Percentiles rank a stretch among this genome's conserved stretches.
These are phyloP conservation scores for Penicillium sp. DNA, from an alignment of 2,329 filamentous ascomycete genomes.

Conservation along the genomic window DNA sequence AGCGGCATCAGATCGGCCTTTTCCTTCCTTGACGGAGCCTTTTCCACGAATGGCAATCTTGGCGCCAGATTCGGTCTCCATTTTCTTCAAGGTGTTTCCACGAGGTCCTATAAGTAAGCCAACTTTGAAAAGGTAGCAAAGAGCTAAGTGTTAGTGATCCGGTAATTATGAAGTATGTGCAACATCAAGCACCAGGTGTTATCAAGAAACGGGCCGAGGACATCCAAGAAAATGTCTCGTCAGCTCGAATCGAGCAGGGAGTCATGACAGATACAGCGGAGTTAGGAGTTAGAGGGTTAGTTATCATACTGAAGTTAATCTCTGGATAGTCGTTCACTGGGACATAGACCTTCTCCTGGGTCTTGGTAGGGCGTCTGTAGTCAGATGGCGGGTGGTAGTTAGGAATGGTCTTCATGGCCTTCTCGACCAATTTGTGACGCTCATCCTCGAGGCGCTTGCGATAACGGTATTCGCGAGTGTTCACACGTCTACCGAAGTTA, in stretches of 20 bases:
- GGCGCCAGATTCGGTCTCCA: constrained; percentile 94
- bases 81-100: constrained; percentile 99
- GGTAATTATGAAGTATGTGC: constrained; percentile 39
- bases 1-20: constrained; percentile 96
- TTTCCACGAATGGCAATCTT: constrained; percentile 99
- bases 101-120: constrained; percentile 99
- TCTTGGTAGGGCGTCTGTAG: constrained; percentile 98
- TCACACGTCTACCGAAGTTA: constrained; percentile 98
- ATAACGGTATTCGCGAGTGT: constrained; percentile 97
- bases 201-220: constrained; percentile 44
- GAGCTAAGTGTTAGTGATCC: constrained; percentile 87
- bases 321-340: constrained; percentile 99
- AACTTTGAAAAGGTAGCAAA: constrained; percentile 76
- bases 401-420: constrained; percentile 99
- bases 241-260: constrained; percentile 46
- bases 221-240: constrained; percentile 35
- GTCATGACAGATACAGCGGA: constrained; percentile 41
- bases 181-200: constrained; percentile 38
- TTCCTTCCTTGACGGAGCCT: constrained; percentile 99
- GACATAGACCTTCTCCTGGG: constrained; percentile 99
- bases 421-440: constrained; percentile 97
- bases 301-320: constrained; percentile 99
- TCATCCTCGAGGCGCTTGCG: constrained; percentile 97
- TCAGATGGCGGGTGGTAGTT: constrained; percentile 99
- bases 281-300: constrained; percentile 95